These are phyloP conservation scores for Furcasterigmium sp. DNA, from an alignment of 2,329 filamentous ascomycete genomes.

Conservation along the genomic window DNA sequence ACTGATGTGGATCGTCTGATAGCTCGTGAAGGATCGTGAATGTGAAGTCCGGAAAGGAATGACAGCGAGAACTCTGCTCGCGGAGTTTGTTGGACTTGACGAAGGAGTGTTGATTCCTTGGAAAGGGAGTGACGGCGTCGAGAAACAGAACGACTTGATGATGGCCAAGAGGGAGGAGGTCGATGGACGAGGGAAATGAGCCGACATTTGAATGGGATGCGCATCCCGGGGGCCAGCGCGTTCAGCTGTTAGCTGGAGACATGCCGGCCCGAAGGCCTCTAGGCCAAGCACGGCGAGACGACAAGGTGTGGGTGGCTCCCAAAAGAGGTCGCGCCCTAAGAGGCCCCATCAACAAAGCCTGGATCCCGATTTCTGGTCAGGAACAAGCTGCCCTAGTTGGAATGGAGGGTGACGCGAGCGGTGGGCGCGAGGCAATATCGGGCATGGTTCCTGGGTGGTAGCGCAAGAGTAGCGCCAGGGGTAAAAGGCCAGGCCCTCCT, in stretches of 20 bases:
- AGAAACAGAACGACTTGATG: background rate
- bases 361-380: constrained; percentile 2
- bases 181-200: constrained; percentile 9
- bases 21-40: constrained; percentile 5
- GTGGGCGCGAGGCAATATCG: constrained; percentile 2
- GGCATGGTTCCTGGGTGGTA: background rate
- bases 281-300: background rate
- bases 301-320: too few species aligned
- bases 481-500: constrained; percentile 2
- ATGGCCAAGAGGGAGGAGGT: background rate
- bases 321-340: background rate
- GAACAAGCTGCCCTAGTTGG: constrained; percentile 1
- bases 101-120: too few species aligned
- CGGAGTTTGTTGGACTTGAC: constrained; percentile 7
- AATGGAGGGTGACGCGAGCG: constrained; percentile 1
- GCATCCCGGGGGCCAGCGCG: constrained; percentile 1
- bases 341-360: background rate
- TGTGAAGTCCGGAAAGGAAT: constrained; percentile 11
- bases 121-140: background rate
- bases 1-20: constrained; percentile 3
- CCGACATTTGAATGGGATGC: constrained; percentile 8
- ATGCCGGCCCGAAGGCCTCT: background rate
- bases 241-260: constrained; percentile 2
- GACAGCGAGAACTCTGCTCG: constrained; percentile 12
- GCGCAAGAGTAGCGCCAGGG: constrained; percentile 1